Conservation (phyloP, 2,329 filamentous ascomycete species). For the Trichoderma guizhouense region DNA sequence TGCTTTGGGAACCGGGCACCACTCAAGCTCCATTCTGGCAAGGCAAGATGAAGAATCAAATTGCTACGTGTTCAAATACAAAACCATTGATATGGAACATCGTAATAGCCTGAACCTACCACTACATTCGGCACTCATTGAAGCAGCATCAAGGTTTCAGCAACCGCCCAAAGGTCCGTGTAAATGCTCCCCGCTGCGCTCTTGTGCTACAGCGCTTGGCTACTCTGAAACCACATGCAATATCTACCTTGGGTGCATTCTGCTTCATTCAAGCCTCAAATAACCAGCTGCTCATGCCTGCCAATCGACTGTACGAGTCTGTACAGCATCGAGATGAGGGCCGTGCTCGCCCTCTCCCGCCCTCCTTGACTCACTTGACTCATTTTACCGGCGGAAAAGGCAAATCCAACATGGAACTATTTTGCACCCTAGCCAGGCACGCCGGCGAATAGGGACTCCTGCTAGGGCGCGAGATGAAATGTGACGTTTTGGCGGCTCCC, state of each 20-base stretch:
- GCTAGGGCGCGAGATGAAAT: constrained; percentile 8
- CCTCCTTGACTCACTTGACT: constrained; percentile 3
- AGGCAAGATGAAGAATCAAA: neutral
- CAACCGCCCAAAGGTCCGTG: neutral
- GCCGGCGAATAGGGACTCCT: neutral
- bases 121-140: neutral
- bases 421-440: constrained; percentile 6
- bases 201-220: neutral
- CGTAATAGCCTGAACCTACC: neutral
- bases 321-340: neutral
- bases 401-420: neutral
- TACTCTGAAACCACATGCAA: neutral
- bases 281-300: neutral
- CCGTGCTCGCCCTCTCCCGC: neutral
- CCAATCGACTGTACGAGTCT: neutral
- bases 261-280: neutral
- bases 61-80: neutral
- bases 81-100: neutral
- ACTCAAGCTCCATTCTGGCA: neutral
- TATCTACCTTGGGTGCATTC: neutral
- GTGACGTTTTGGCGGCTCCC: neutral
- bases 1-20: neutral
- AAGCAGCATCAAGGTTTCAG: neutral
- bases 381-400: neutral
- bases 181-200: neutral